Conservation (phyloP, 148 eudicot species). For the Fagopyrum esculentum region DNA sequence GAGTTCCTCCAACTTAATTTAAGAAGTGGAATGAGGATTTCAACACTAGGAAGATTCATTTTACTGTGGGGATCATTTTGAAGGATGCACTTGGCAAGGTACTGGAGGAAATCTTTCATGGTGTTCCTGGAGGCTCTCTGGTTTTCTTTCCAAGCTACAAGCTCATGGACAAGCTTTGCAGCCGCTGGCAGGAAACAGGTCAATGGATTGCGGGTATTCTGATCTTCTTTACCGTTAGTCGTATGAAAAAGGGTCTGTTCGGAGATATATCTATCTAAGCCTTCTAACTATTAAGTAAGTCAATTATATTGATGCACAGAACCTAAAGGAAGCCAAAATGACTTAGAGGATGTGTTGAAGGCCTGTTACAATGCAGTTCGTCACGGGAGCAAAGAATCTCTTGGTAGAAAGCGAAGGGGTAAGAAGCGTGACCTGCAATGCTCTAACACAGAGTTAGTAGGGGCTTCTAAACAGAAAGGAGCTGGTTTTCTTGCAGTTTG, state of each 20-base stretch:
- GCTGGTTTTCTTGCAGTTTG: conserved; percentile 98
- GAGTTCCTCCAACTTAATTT: too few relatives aligned
- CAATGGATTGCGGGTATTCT: conserved; percentile 43
- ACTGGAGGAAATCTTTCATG: conserved; percentile 71
- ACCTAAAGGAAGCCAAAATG: conserved; percentile 83
- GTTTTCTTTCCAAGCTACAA: conserved; percentile 98
- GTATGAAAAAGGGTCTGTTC: background rate
- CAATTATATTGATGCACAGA: conserved; percentile 35
- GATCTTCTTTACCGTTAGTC: background rate
- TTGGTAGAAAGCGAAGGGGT: conserved; percentile 57
- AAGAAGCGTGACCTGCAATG: conserved; percentile 43
- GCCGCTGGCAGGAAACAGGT: conserved; percentile 87
- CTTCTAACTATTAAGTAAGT: background rate
- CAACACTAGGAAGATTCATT: conserved; percentile 9
- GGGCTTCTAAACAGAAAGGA: conserved; percentile 37
- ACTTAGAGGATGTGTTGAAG: conserved; percentile 64
- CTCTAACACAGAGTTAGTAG: conserved; percentile 22
- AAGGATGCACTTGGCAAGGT: conserved; percentile 83
- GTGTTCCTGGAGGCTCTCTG: conserved; percentile 89
- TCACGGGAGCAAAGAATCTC: conserved; percentile 31
- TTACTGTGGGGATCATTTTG: conserved; percentile 19
- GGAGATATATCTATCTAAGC: background rate
- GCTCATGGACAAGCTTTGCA: conserved; percentile 85
- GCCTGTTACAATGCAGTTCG: conserved; percentile 61
- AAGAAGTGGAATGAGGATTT: too few relatives aligned